Conservation (phyloP, 495 filamentous ascomycete genomes). For the Lasiosphaeriaceae sp. region DNA sequence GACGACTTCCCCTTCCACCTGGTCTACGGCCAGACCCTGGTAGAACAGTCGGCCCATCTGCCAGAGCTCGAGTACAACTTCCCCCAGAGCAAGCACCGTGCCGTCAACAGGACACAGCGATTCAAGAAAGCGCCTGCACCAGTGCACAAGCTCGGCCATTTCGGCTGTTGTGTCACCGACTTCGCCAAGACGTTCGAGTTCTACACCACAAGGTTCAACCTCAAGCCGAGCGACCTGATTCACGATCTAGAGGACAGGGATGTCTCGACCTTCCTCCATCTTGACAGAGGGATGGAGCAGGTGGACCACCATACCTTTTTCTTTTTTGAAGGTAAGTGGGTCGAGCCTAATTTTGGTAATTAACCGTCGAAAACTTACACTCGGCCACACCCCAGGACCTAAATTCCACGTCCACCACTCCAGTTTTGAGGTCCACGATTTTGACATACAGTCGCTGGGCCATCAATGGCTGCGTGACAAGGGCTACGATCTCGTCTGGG, state of each 20-base stretch:
- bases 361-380: not conserved
- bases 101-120: constrained; percentile 36
- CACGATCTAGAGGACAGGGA: constrained; percentile 40
- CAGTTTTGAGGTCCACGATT: constrained; percentile 68
- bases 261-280: constrained; percentile 55
- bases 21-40: constrained; percentile 44
- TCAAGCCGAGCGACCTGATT: constrained; percentile 49
- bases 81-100: constrained; percentile 36
- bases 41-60: constrained; percentile 25
- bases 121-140: constrained; percentile 56
- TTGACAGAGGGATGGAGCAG: constrained; percentile 54
- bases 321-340: constrained; percentile 36
- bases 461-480: constrained; percentile 62
- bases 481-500: constrained; percentile 62
- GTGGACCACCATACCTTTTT: constrained; percentile 68
- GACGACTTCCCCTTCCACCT: constrained; percentile 53
- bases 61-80: constrained; percentile 39
- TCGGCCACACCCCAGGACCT: constrained; percentile 19
- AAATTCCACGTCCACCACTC: constrained; percentile 61
- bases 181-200: constrained; percentile 52
- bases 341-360: too few relatives aligned
- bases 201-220: constrained; percentile 62
- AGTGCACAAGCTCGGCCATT: constrained; percentile 69
- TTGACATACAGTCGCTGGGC: constrained; percentile 64
- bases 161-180: constrained; percentile 54